Evolutionary conservation across 108 stramenopile species (phyloP), one percentile per base, ranked within the genome.

Genomic region (Pseudonitzschia multiseries): DNA sequence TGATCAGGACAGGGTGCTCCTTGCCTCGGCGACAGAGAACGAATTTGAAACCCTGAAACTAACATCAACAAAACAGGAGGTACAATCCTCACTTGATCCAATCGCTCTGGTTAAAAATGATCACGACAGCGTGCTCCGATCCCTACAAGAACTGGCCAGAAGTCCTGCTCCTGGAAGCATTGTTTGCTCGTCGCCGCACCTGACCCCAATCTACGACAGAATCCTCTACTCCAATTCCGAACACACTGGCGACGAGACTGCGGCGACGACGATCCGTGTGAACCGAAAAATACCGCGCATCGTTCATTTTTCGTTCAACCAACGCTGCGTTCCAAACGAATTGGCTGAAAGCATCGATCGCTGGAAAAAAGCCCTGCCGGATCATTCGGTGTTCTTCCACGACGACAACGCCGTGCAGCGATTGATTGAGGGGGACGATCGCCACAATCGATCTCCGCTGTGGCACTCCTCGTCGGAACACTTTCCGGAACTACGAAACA

Each of bases 361-460:
- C 29, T 79, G 78, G 78, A 56, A 79, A 56, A 60, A 79, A 13
- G 70, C 59, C 10, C 61, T 84, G 1, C 84, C 84, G 12, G 31
- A 69, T 57, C 78, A 81, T 53, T 75, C 73, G 0, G 60, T 84
- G 32, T 84, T 68, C 41, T 84, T 84, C 53, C 80, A 84, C 66
- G 84, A 84, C 51, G 80, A 81, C 59, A 71, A 78, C 15, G 84
- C 84, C 15, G 78, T 84, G 9, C 73, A 81, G 32, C 50, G 78
- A 53, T 52, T 84, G 33, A 54, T 84, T 8, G 46, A 46, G 24
- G 22, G 57, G 9, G 14, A 78, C n/a, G 64, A 68, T 29, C 71
- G 62, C 62, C 46, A 66, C 29, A 68, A 71, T 18, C 65, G 43
- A 67, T n/a, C 18, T 13, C 31, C 64, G 1, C 15, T 40, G 13